Evolutionary conservation across 257 asterid genomes (phyloP).

Genomic region (Gentiana macrophylla): DNA sequence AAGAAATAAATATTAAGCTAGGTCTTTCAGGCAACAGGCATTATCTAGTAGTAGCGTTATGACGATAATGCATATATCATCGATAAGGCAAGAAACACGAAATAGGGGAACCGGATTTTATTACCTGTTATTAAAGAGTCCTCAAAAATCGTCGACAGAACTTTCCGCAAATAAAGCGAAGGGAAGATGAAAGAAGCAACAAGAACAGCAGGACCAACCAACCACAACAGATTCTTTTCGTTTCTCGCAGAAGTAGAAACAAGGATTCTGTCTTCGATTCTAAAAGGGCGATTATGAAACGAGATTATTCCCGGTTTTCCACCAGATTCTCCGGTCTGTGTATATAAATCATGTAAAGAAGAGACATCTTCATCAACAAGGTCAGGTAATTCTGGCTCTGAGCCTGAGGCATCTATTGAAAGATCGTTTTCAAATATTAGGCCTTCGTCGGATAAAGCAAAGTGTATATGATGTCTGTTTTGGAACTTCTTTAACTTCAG

Average conservation of each 20-base stretch:
- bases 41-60: too few relatives aligned
- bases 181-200: constrained; percentile 89
- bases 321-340: constrained; percentile 31
- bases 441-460: constrained; percentile 45
- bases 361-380: constrained; percentile 34
- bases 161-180: constrained; percentile 81
- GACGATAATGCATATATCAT: too few relatives aligned
- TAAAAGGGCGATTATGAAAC: constrained; percentile 38
- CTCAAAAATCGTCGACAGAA: constrained; percentile 72
- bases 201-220: constrained; percentile 80
- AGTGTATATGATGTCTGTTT: constrained; percentile 21
- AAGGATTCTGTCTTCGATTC: constrained; percentile 25
- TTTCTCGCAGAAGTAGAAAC: constrained; percentile 28
- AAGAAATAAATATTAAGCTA: too few relatives aligned
- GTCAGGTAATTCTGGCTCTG: constrained; percentile 33
- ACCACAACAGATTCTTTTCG: constrained; percentile 53
- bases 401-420: constrained; percentile 28
- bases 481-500: constrained; percentile 20
- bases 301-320: constrained; percentile 88
- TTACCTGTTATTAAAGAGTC: constrained; percentile 90
- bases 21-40: too few relatives aligned
- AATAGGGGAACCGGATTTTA: neutral
- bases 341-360: constrained; percentile 18
- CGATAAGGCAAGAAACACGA: too few relatives aligned
- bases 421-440: constrained; percentile 33